These are phyloP conservation scores for Aspergillus bridgeri DNA, from an alignment of 495 filamentous ascomycete species.

Conservation along the genomic window DNA sequence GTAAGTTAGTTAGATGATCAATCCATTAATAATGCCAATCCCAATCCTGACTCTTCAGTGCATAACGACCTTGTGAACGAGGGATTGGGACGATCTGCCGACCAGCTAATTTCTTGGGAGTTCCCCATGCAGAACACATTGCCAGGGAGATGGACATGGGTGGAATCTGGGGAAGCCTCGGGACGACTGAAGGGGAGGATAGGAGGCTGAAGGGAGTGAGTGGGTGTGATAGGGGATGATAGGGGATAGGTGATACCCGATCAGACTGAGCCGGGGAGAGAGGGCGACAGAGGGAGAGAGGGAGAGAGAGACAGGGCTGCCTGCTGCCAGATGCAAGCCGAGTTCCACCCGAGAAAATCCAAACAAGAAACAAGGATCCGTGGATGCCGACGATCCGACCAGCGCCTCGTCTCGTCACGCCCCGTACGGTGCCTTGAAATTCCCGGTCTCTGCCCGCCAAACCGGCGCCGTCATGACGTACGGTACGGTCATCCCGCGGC, in stretches of 20 bases:
- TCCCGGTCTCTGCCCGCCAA: background rate
- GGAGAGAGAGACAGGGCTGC: too few relatives aligned
- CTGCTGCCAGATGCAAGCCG: background rate
- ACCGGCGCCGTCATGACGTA: background rate
- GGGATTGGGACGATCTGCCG: background rate
- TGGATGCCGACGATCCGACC: constrained; percentile 5
- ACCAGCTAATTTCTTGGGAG: too few relatives aligned
- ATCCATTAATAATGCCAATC: too few relatives aligned
- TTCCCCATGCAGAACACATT: too few relatives aligned
- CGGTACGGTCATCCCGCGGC: background rate
- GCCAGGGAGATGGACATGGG: background rate
- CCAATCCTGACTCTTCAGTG: too few relatives aligned
- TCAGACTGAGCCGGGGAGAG: too few relatives aligned
- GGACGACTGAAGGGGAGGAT: background rate
- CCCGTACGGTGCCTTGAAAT: background rate
- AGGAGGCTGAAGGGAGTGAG: background rate
- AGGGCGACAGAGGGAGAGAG: too few relatives aligned
- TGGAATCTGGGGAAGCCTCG: background rate
- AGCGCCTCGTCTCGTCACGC: background rate
- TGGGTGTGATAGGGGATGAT: background rate
- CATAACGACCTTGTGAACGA: background rate
- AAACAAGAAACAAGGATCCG: background rate
- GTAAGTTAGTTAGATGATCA: too few relatives aligned
- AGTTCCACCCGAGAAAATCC: background rate
- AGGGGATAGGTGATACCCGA: too few relatives aligned